Evolutionary conservation across 2,329 filamentous ascomycete genomes (phyloP), one percentile per base, ranked within the genome.

Genomic region (Fusarium coffeatum): DNA sequence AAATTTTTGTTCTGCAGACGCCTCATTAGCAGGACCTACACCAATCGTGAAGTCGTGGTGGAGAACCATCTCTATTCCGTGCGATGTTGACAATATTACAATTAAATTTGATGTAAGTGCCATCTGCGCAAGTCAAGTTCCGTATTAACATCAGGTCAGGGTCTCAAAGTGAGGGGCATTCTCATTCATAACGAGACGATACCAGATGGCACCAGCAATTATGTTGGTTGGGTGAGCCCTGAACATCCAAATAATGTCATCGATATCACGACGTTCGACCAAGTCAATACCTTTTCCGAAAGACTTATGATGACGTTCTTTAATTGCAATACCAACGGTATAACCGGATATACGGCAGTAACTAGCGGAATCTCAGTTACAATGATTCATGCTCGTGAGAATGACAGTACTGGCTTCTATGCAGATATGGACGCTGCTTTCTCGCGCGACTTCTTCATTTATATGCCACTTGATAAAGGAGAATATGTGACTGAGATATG

Each of bases 381-480:
- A 28, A 48, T 20, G 42, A 53, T 64, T 37, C 51, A 69, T 55
- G 51, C 64, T 27, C 48, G 64, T 54, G 45, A 45, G 20, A 11
- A 23, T 48, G 43, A 50, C 45, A 25, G n/a, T 20, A 46, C 45
- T 25, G 18, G 50, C 6, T 68, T 66, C 23, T 64, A 68, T 51
- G 13, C 13, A 25, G 46, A 68, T 18, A 63, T 66, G 25, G 41
- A 66, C 18, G 22, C 34, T 25, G 30, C 49, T 45, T 54, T 22
- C 22, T 23, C 54, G 5, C 8, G 41, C 5, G 23, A 5, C 27
- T 67, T 61, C 34, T 47, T 64, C 1, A 34, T 48, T n/a, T 13
- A 69, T 28, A 58, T 68, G 66, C 51, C 64, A 42, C 64, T 68
- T 16, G 59, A 68, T 4, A 20, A 64, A 48, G 59, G 56, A 40